Conservation (phyloP, 202 grass and related monocot genomes). For the Dendrocalamus latiflorus region DNA sequence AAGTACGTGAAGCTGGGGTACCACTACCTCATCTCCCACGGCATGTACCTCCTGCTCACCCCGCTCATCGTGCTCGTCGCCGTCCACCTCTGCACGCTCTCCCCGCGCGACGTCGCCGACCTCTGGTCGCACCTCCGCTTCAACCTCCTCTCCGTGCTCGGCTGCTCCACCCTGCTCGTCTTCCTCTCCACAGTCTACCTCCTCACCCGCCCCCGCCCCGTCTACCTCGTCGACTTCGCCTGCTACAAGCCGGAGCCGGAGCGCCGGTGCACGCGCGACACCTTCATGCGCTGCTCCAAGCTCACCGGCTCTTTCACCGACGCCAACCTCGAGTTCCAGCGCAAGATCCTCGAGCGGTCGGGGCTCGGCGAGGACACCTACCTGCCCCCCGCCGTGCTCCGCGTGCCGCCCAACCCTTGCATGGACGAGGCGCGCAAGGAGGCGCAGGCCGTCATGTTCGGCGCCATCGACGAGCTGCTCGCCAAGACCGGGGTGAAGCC, state of each 20-base stretch:
- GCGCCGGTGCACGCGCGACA: slow-evolving; percentile 52
- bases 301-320: slow-evolving; percentile 50
- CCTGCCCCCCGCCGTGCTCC: slow-evolving; percentile 59
- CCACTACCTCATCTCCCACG: slow-evolving; percentile 93
- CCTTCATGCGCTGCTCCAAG: slow-evolving; percentile 62
- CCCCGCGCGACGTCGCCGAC: slow-evolving; percentile 48
- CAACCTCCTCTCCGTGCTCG: slow-evolving; percentile 57
- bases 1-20: slow-evolving; percentile 98
- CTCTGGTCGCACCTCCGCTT: slow-evolving; percentile 65
- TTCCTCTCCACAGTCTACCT: slow-evolving; percentile 77
- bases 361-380: slow-evolving; percentile 71
- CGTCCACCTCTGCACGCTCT: slow-evolving; percentile 65
- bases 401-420: slow-evolving; percentile 58
- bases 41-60: slow-evolving; percentile 83
- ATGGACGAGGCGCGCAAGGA: slow-evolving; percentile 65
- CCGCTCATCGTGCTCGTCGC: slow-evolving; percentile 53
- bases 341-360: slow-evolving; percentile 79
- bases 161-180: slow-evolving; percentile 74
- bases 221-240: slow-evolving; percentile 82
- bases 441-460: slow-evolving; percentile 68
- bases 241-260: slow-evolving; percentile 69
- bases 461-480: slow-evolving; percentile 69
- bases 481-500: slow-evolving; percentile 62
- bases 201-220: slow-evolving; percentile 57
- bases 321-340: slow-evolving; percentile 79